These are phyloP conservation scores for Ophiocordyceps australis DNA, from an alignment of 2,329 filamentous ascomycete species.

Conservation along the genomic window DNA sequence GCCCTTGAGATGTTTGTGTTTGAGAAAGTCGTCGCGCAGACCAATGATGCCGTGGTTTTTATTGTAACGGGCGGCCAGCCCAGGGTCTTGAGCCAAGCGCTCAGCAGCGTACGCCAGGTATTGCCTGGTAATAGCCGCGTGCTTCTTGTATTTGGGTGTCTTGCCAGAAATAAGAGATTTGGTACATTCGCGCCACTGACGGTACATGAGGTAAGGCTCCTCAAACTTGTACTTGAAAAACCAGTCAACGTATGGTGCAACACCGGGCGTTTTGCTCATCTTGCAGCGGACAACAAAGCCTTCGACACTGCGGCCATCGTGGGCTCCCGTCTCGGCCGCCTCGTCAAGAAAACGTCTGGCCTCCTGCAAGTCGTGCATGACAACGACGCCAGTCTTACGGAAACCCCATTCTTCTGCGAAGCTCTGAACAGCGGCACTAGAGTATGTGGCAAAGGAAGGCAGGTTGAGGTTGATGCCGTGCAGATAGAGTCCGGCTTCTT, in stretches of 20 bases:
- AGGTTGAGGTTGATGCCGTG: conserved; percentile 93
- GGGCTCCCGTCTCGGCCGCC: conserved; percentile 74
- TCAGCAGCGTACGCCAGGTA: conserved; percentile 70
- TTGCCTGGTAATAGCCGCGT: conserved; percentile 74
- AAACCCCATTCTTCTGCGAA: conserved; percentile 94
- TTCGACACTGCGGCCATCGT: conserved; percentile 83
- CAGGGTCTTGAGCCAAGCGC: conserved; percentile 49
- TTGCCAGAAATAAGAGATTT: conserved; percentile 69
- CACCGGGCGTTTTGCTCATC: conserved; percentile 31
- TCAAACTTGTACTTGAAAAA: conserved; percentile 99
- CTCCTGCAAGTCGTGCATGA: conserved; percentile 54
- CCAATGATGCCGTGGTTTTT: conserved; percentile 90
- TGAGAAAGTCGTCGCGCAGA: conserved; percentile 74
- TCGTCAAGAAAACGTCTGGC: conserved; percentile 70
- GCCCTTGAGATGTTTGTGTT: conserved; percentile 68
- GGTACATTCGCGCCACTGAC: conserved; percentile 95
- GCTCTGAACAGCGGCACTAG: conserved; percentile 62
- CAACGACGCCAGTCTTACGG: conserved; percentile 65
- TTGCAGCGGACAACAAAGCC: conserved; percentile 92
- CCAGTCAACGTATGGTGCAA: conserved; percentile 62
- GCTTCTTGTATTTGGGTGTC: conserved; percentile 66
- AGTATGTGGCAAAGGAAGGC: conserved; percentile 79
- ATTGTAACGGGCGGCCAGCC: conserved; percentile 54
- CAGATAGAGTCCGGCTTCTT: conserved; percentile 77
- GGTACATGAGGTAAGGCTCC: conserved; percentile 96